phyloP scores from a whole-genome alignment of 768 basidiomycete species.

The Tephrocybe rancida region DNA sequence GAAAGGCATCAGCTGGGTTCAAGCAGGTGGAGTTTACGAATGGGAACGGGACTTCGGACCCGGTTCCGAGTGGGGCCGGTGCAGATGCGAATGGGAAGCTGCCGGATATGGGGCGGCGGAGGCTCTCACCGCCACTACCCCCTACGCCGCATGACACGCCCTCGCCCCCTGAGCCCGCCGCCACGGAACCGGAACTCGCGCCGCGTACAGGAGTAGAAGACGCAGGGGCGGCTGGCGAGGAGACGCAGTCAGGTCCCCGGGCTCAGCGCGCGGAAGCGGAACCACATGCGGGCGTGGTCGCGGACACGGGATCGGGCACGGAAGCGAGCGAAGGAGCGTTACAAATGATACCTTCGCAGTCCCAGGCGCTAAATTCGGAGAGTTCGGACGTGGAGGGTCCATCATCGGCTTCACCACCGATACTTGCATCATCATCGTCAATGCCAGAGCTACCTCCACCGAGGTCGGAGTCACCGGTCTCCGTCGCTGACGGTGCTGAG shows the following conservation, averaged over 20 bases:
- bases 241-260: constrained; percentile 1
- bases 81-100: background rate
- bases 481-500: background rate
- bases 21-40: constrained; percentile 18
- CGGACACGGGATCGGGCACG: constrained; percentile 2
- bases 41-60: constrained; percentile 13
- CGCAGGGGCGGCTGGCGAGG: background rate
- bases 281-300: constrained; percentile 5
- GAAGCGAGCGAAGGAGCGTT: background rate
- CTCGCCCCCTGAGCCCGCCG: constrained; percentile 9
- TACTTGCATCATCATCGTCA: background rate
- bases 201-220: background rate
- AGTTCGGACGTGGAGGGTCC: background rate
- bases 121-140: constrained; percentile 8
- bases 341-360: constrained; percentile 10
- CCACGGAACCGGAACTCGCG: constrained; percentile 6
- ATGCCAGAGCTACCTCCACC: background rate
- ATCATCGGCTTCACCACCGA: background rate
- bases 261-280: background rate
- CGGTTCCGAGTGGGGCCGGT: constrained; percentile 9
- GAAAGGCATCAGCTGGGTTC: constrained; percentile 19
- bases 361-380: too few relatives aligned
- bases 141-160: constrained; percentile 10
- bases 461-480: background rate
- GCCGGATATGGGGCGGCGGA: background rate